A percentile compares a stretch with the other conserved stretches of the same genome.
Conservation (phyloP, 352 stramenopile genomes). For the Phytophthora sansomeana region DNA sequence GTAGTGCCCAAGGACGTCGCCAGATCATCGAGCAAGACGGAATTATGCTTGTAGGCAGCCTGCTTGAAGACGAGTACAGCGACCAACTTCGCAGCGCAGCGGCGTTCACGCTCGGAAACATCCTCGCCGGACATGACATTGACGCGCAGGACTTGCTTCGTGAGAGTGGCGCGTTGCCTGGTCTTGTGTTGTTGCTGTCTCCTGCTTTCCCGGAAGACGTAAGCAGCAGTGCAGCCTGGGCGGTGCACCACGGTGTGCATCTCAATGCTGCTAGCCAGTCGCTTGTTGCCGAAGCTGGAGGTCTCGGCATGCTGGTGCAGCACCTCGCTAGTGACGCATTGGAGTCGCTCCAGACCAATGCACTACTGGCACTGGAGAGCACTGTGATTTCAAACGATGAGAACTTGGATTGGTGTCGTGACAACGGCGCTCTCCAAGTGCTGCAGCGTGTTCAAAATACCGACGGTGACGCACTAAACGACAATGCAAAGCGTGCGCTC, state of each 20-base stretch:
- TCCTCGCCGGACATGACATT: constrained; percentile 67
- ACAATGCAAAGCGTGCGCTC: constrained; percentile 61
- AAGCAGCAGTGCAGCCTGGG: constrained; percentile 74
- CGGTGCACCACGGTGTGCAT: constrained; percentile 74
- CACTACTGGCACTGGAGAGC: constrained; percentile 72
- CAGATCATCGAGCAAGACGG: constrained; percentile 58
- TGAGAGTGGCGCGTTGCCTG: constrained; percentile 60
- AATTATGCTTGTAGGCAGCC: constrained; percentile 48
- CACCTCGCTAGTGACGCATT: constrained; percentile 45
- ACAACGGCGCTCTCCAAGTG: constrained; percentile 46
- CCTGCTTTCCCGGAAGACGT: constrained; percentile 72
- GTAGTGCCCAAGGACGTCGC: constrained; percentile 43
- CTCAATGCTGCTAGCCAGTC: constrained; percentile 70
- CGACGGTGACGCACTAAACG: constrained; percentile 60
- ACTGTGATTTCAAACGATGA: constrained; percentile 51
- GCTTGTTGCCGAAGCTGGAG: constrained; percentile 65
- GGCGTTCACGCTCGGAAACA: constrained; percentile 75
- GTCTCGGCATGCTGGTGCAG: constrained; percentile 64
- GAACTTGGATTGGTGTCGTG: constrained; percentile 58
- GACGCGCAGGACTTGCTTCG: constrained; percentile 63
- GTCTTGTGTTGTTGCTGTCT: constrained; percentile 71
- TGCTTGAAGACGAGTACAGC: constrained; percentile 62
- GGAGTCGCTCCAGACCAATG: constrained; percentile 75
- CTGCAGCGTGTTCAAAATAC: constrained; percentile 55
- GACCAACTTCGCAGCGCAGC: constrained; percentile 64